Evolutionary conservation across 768 basidiomycete genomes (phyloP).

Genomic region (Pleurotus salmoneostramineus): DNA sequence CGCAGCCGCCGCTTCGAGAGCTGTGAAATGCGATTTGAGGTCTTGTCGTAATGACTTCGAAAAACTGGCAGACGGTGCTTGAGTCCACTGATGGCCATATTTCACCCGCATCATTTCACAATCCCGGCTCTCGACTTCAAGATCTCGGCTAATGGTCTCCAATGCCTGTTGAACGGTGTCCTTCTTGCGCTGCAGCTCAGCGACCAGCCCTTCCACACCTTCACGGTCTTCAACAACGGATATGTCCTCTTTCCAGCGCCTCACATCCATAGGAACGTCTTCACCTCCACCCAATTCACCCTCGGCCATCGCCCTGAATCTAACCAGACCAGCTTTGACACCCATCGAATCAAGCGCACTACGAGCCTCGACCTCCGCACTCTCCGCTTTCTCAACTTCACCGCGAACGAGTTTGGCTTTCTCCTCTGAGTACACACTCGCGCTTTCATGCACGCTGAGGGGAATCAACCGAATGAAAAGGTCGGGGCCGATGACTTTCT

Average conservation of each 20-base stretch:
- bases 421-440: conserved; percentile 96
- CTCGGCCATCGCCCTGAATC: conserved; percentile 70
- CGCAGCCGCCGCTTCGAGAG: conserved; percentile 70
- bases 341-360: conserved; percentile 81
- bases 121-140: conserved; percentile 81
- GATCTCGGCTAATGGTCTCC: conserved; percentile 53
- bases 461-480: conserved; percentile 87
- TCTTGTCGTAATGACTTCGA: conserved; percentile 74
- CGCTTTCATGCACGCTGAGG: conserved; percentile 92
- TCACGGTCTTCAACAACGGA: conserved; percentile 63
- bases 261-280: conserved; percentile 68
- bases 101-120: conserved; percentile 88
- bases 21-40: conserved; percentile 67
- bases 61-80: conserved; percentile 72
- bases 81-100: conserved; percentile 84
- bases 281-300: conserved; percentile 59
- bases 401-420: conserved; percentile 90
- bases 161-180: conserved; percentile 56
- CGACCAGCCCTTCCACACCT: conserved; percentile 59
- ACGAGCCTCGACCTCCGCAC: conserved; percentile 74
- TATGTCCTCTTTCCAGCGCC: conserved; percentile 75
- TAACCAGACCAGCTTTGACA: conserved; percentile 63
- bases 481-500: conserved; percentile 91
- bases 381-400: conserved; percentile 86
- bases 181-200: conserved; percentile 56